Base-by-base conservation (phyloP, 208 protist genomes). In the Leishmania braziliensis region DNA sequence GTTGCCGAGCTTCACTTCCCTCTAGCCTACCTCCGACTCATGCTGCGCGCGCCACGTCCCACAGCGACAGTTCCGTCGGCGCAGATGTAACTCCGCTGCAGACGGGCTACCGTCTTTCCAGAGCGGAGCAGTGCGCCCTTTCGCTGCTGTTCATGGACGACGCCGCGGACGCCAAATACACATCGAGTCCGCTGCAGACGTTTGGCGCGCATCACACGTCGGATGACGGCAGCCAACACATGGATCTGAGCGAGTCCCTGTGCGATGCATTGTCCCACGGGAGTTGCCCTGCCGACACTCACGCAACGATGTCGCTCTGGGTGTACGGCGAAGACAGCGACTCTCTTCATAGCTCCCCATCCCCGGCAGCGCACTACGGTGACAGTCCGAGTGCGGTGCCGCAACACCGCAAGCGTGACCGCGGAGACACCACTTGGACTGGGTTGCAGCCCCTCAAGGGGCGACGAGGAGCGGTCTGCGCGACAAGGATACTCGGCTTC, bases 121-220 rank as follows among this genome's bases (percentile, higher is more conserved):
- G 73, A 10, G 84, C 73, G 0, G 87, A 90, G 77, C 84, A 84
- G 58, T 88, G 66, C 48, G 79, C 87, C 3, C 73, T 88, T 5
- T 90, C 87, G 46, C 53, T 90, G 29, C 83, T 90, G 4, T 33
- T 77, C 46, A 84, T 86, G 79, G 80, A 86, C 3, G 71, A 90
- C 1, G 71, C 56, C 0, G 60, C 39, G 2, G 51, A 66, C 3
- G 1, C 16, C 0, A 33, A 43, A 3, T 14, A 29, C 4, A 65
- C 48, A 0, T 65, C 26, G n/a, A 63, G 75, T 5, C 33, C 70
- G 0, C 56, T 80, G 69, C 75, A 56, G 18, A 84, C 60, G 39
- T 80, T 62, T 33, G 5, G 51, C 16, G 50, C 14, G 26, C 50
- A 43, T 39, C 29, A 60, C 71, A 60, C 50, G 3, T 75, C 71